Base-by-base conservation (phyloP, 106 monocot genomes). In the Dioscorea alata region DNA sequence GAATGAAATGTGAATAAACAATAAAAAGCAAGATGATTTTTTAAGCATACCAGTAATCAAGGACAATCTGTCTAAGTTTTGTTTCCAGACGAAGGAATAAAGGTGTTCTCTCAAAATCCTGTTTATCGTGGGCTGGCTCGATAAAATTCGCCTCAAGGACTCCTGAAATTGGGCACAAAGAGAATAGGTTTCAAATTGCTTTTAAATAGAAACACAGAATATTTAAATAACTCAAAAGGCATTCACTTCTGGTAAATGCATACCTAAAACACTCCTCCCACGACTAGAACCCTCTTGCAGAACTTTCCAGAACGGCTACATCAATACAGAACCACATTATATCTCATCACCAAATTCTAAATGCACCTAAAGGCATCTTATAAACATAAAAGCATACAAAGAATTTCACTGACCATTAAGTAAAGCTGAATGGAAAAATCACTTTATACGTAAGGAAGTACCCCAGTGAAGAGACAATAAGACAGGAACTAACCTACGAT, bases 241-340 rank as follows among this genome's bases (percentile, higher is more conserved):
- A 32, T 69, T 14, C 33, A 34, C 19, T 52, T 59, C 6, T 24
- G 33, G 4, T 18, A 20, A 23, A 69, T 50, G n/a, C 79, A 66
- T 80, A 90, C 90, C 95, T 66, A 95, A 65, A 60, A 95, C 95
- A 80, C 86, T 79, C 66, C 84, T 85, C 62, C 91, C 95, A 64
- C 88, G 71, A 54, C 74, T 84, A 32, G 83, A 81, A 72, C 76
- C 73, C 50, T 91, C 95, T 50, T 88, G 85, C 53, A 91, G 63
- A 9, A 95, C 91, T 78, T 95, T 95, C 95, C 95, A 95, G 67
- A 95, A 95, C 23, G 95, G 95, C 90, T 90, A 61, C 18, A 65
- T 64, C 35, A 56, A 13, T 31, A 42, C 42, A 42, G 42, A 42
- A 42, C 42, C 42, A 42, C 42, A 42, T 42, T 42, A 10, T 5